A percentile compares a stretch with the other conserved stretches of the same genome.
These are phyloP conservation scores for Phytophthora macrochlamydospora DNA, from an alignment of 352 stramenopile species.

Conservation along the genomic window DNA sequence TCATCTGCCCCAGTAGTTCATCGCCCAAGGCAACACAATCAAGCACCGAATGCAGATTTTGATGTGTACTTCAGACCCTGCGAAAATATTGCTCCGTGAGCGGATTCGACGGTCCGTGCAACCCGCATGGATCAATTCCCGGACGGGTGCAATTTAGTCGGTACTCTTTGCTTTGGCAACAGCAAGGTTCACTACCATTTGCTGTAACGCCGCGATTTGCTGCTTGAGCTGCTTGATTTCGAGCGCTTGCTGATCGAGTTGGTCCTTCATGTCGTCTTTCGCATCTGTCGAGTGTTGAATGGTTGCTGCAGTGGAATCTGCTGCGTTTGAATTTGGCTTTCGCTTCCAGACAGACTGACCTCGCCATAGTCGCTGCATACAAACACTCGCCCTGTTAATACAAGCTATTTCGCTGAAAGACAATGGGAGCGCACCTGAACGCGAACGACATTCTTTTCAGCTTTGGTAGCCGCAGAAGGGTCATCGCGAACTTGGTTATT, in stretches of 20 bases:
- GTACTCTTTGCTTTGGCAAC: neutral
- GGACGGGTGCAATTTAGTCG: neutral
- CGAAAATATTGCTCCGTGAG: slow-evolving; percentile 37
- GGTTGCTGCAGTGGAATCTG: neutral
- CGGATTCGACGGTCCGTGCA: slow-evolving; percentile 19
- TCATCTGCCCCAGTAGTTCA: slow-evolving; percentile 18
- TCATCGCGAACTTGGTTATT: slow-evolving; percentile 4
- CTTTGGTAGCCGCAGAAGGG: neutral
- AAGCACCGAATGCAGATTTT: slow-evolving; percentile 38
- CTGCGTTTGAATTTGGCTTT: neutral
- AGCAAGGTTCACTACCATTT: slow-evolving; percentile 15
- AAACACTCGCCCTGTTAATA: neutral
- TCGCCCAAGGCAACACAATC: neutral
- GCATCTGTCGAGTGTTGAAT: slow-evolving; percentile 1
- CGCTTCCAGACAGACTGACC: neutral
- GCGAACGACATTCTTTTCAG: slow-evolving; percentile 7
- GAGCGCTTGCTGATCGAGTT: slow-evolving; percentile 29
- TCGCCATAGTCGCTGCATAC: slow-evolving; percentile 8
- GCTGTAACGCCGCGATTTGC: slow-evolving; percentile 35
- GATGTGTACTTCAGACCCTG: slow-evolving; percentile 31
- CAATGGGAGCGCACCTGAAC: slow-evolving; percentile 7
- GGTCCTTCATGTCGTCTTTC: slow-evolving; percentile 15
- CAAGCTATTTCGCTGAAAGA: no score
- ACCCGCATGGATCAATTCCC: slow-evolving; percentile 3
- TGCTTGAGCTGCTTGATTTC: slow-evolving; percentile 32